These are phyloP conservation scores for Glaciozyma antarctica DNA, from an alignment of 768 basidiomycete genomes.

Conservation along the genomic window DNA sequence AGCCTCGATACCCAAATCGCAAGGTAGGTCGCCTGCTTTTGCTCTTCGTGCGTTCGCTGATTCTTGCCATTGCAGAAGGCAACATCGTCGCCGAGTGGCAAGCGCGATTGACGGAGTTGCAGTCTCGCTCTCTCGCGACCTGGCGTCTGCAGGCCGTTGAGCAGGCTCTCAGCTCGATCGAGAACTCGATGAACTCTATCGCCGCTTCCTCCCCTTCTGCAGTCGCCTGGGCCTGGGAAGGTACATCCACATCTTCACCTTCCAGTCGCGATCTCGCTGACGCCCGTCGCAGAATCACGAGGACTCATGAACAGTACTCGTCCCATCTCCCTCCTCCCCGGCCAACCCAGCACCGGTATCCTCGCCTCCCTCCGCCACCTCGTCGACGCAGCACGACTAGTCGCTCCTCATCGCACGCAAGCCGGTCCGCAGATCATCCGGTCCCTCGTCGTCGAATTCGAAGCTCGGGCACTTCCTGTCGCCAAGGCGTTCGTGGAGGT, in stretches of 20 bases:
- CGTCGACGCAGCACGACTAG: not conserved
- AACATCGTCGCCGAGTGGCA: constrained; percentile 5
- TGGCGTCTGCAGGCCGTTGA: constrained; percentile 16
- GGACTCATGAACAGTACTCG: not conserved
- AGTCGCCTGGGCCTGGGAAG: constrained; percentile 6
- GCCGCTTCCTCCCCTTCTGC: not conserved
- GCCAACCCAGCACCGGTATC: not conserved
- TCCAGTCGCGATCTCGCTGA: not conserved
- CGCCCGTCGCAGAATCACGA: not conserved
- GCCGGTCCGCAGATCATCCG: not conserved
- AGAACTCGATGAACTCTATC: not conserved
- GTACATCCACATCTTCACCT: not conserved
- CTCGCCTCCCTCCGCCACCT: constrained; percentile 4
- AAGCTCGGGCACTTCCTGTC: not conserved
- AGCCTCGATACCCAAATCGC: not conserved
- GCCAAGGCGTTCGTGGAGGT: not conserved
- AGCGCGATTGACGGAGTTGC: not conserved
- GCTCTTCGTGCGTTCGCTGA: not conserved
- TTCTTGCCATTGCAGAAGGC: not conserved
- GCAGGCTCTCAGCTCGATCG: not conserved
- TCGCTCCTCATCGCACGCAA: constrained; percentile 3
- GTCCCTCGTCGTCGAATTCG: not conserved
- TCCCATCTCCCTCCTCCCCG: not conserved
- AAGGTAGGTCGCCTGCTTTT: not conserved
- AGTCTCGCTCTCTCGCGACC: not conserved